Conservation (phyloP, 2,329 filamentous ascomycete species). For the Cytospora chrysosperma region DNA sequence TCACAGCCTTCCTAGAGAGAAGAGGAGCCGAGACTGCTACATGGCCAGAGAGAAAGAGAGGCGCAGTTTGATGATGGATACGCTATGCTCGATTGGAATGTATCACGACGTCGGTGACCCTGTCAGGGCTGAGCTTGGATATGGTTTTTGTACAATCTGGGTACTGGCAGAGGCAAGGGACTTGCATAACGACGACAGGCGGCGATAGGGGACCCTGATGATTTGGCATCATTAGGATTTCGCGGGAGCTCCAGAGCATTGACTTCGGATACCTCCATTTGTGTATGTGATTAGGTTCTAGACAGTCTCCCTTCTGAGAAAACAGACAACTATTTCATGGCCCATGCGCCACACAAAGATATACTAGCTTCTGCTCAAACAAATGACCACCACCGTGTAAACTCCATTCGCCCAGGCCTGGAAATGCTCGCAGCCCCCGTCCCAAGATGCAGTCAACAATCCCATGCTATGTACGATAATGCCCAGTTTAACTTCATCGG, state of each 20-base stretch:
- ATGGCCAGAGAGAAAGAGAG: not conserved
- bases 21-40: not conserved
- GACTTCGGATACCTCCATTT: not conserved
- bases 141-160: not conserved
- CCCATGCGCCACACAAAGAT: not conserved
- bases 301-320: conserved; percentile 21
- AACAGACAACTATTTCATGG: not conserved
- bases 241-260: conserved; percentile 1
- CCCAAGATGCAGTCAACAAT: not conserved
- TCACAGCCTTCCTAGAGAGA: not conserved
- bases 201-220: not conserved
- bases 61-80: not conserved
- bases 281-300: conserved; percentile 21
- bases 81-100: not conserved
- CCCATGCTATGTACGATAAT: not conserved
- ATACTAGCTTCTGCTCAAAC: not conserved
- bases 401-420: conserved; percentile 19
- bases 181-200: not conserved
- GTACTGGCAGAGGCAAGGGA: not conserved
- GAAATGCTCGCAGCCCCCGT: conserved; percentile 1
- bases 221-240: not conserved
- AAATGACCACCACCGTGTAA: not conserved
- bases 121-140: not conserved
- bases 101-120: not conserved
- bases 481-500: not conserved